phyloP scores from a whole-genome alignment of 1,284 basidiomycete genomes.

The Naganishia albida region DNA sequence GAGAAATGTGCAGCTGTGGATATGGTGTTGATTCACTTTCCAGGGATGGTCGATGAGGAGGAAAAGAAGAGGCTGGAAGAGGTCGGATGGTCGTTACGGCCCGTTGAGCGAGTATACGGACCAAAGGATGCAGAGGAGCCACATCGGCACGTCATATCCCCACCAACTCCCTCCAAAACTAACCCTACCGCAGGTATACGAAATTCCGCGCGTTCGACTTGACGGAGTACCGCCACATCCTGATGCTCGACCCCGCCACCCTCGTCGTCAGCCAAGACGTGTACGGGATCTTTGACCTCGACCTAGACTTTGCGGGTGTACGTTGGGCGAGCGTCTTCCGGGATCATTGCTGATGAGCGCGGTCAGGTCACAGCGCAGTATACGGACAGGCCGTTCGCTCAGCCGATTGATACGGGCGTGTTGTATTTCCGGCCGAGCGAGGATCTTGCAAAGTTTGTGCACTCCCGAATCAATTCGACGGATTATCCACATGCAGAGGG shows the following conservation, averaged over 20 bases:
- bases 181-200: background rate
- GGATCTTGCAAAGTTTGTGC: background rate
- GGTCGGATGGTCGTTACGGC: background rate
- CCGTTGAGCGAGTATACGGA: background rate
- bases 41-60: background rate
- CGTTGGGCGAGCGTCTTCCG: background rate
- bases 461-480: conserved; percentile 8
- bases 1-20: conserved; percentile 1
- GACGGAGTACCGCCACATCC: conserved; percentile 7
- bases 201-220: conserved; percentile 4
- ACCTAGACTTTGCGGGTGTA: conserved; percentile 7
- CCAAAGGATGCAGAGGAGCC: background rate
- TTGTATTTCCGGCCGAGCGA: conserved; percentile 4
- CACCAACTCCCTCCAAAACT: background rate
- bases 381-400: background rate
- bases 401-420: conserved; percentile 1
- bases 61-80: background rate
- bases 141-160: background rate
- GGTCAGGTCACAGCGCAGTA: background rate
- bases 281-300: conserved; percentile 1
- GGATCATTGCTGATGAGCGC: background rate
- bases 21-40: background rate
- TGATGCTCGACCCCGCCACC: conserved; percentile 5
- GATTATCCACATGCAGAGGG: background rate
- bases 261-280: conserved; percentile 5